phyloP scores from a whole-genome alignment of 495 filamentous ascomycete genomes.

The Mytilinidion resinicola region DNA sequence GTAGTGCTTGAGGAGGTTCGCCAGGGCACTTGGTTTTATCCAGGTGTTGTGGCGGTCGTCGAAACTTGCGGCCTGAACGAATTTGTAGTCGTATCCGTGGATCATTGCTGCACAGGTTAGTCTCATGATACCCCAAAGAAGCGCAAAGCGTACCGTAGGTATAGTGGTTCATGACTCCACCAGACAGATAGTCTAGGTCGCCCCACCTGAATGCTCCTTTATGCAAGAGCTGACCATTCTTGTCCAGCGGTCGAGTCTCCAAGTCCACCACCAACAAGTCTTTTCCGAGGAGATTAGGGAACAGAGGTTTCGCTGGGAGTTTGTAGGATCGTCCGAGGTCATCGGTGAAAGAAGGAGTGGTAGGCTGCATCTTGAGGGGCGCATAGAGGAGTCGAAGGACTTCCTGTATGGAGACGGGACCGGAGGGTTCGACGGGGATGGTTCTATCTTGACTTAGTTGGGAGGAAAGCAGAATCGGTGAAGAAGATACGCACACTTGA shows the following conservation, averaged over 20 bases:
- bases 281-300: slow-evolving; percentile 14
- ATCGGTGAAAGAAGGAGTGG: slow-evolving; percentile 10
- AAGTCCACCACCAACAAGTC: slow-evolving; percentile 23
- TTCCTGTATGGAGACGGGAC: slow-evolving; percentile 14
- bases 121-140: neutral
- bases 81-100: slow-evolving; percentile 51
- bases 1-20: slow-evolving; percentile 40
- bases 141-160: slow-evolving; percentile 9
- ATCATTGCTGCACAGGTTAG: slow-evolving; percentile 34
- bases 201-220: slow-evolving; percentile 12
- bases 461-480: neutral
- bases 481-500: neutral
- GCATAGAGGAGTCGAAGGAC: slow-evolving; percentile 20
- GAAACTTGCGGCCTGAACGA: slow-evolving; percentile 34
- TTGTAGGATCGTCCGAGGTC: slow-evolving; percentile 4
- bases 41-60: slow-evolving; percentile 40
- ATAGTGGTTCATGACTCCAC: slow-evolving; percentile 24
- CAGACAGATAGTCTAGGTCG: slow-evolving; percentile 1
- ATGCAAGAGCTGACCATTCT: slow-evolving; percentile 19
- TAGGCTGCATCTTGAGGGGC: slow-evolving; percentile 10
- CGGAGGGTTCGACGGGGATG: neutral
- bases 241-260: slow-evolving; percentile 20
- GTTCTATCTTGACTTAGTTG: neutral
- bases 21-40: slow-evolving; percentile 45
- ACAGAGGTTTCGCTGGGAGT: slow-evolving; percentile 9